A percentile compares a stretch with the other conserved stretches of the same genome.
These are phyloP conservation scores for Trichothecium roseum DNA, from an alignment of 2,329 filamentous ascomycete genomes.

Conservation along the genomic window DNA sequence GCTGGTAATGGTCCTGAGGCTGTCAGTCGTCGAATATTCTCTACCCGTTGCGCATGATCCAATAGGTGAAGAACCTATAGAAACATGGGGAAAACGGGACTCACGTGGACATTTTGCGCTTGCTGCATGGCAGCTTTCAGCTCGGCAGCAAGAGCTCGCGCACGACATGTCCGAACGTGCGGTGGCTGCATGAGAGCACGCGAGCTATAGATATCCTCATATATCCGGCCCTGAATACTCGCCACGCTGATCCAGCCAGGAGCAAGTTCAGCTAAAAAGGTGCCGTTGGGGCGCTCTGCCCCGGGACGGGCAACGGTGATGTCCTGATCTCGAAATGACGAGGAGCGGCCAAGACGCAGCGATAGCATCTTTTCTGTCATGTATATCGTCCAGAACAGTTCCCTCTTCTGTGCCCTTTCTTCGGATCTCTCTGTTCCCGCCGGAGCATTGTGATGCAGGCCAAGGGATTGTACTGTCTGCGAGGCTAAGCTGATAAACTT, in stretches of 20 bases:
- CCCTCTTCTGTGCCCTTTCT: conserved; percentile 4
- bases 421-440: conserved; percentile 6
- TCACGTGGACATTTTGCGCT: background rate
- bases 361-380: conserved; percentile 13
- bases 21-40: background rate
- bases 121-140: conserved; percentile 1
- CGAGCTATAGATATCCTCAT: conserved; percentile 16
- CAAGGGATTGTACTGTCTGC: conserved; percentile 10
- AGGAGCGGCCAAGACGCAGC: conserved; percentile 14
- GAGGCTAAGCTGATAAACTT: conserved; percentile 11
- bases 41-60: no score
- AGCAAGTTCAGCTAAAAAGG: conserved; percentile 1
- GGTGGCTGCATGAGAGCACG: conserved; percentile 11
- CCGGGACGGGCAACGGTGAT: conserved; percentile 10
- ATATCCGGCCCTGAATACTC: conserved; percentile 12
- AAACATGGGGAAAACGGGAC: no score
- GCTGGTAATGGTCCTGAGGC: background rate
- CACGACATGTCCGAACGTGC: conserved; percentile 8
- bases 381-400: conserved; percentile 16
- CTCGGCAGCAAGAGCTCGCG: conserved; percentile 9
- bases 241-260: conserved; percentile 10
- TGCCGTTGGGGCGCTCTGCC: background rate
- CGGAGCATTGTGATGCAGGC: conserved; percentile 10
- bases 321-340: conserved; percentile 14
- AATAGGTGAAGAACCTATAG: no score